Percentiles rank a stretch among this genome's conserved stretches.
These are phyloP conservation scores for Aureobasidium sp. DNA, from an alignment of 2,329 filamentous ascomycete species.

Conservation along the genomic window DNA sequence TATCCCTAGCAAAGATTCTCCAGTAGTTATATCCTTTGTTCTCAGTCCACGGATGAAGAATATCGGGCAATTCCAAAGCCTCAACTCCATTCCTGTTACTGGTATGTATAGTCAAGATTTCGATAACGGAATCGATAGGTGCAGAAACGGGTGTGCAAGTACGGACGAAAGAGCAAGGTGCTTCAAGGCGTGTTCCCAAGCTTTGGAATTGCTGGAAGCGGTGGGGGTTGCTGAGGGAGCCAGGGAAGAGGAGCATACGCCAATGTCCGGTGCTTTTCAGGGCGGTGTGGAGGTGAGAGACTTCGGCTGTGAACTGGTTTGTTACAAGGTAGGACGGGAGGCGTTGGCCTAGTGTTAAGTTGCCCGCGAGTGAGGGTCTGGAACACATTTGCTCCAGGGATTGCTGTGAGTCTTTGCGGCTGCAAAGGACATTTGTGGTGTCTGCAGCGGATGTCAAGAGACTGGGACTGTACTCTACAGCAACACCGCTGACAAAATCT, in stretches of 20 bases:
- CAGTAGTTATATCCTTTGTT: not conserved
- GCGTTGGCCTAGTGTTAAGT: not conserved
- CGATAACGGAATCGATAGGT: not conserved
- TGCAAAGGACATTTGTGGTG: not conserved
- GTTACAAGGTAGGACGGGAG: not conserved
- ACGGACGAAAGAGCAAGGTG: not conserved
- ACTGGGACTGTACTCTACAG: not conserved
- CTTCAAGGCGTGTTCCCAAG: not conserved
- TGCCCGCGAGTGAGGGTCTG: not conserved
- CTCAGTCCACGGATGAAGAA: not conserved
- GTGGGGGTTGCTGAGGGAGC: not conserved
- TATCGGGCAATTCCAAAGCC: not conserved
- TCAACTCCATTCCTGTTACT: not conserved
- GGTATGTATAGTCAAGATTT: not conserved
- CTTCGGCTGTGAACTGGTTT: conserved; percentile 4
- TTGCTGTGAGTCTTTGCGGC: not conserved
- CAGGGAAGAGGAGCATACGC: not conserved
- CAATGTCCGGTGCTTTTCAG: not conserved
- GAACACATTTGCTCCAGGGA: not conserved
- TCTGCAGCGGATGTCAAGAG: not conserved
- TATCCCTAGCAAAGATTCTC: not conserved
- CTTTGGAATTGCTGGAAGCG: not conserved
- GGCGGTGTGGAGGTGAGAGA: not conserved
- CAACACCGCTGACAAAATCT: not conserved
- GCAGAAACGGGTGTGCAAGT: not conserved